Percentiles rank a stretch among this genome's conserved stretches.
These are phyloP conservation scores for Ascochyta viciae-villosae DNA, from an alignment of 2,329 filamentous ascomycete genomes.

Conservation along the genomic window DNA sequence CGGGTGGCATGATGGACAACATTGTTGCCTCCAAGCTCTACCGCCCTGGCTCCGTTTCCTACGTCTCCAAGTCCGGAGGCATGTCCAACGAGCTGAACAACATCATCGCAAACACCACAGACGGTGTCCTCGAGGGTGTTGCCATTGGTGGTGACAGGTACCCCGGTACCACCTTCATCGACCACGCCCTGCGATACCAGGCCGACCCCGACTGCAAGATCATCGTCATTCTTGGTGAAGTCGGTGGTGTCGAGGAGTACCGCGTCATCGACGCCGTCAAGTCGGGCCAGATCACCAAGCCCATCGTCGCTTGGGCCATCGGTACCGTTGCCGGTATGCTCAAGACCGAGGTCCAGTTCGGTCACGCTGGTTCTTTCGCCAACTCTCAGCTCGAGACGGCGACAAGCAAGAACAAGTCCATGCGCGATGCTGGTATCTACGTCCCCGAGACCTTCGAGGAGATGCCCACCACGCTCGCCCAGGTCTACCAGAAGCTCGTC, in stretches of 20 bases:
- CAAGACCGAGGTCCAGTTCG: slow-evolving; percentile 99
- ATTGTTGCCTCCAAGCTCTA: slow-evolving; percentile 99
- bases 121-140: slow-evolving; percentile 98
- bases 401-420: slow-evolving; percentile 93
- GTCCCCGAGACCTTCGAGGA: slow-evolving; percentile 98
- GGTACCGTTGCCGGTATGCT: slow-evolving; percentile 99
- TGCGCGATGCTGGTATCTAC: slow-evolving; percentile 92
- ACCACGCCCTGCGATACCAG: slow-evolving; percentile 96
- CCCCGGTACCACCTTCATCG: slow-evolving; percentile 98
- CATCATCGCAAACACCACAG: slow-evolving; percentile 94
- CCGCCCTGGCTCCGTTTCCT: slow-evolving; percentile 97
- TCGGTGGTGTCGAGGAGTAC: slow-evolving; percentile 99
- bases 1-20: slow-evolving; percentile 99
- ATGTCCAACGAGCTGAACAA: slow-evolving; percentile 99
- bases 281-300: slow-evolving; percentile 93
- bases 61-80: slow-evolving; percentile 99
- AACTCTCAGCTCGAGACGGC: slow-evolving; percentile 99
- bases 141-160: slow-evolving; percentile 99
- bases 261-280: slow-evolving; percentile 98
- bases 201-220: slow-evolving; percentile 98
- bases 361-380: slow-evolving; percentile 97
- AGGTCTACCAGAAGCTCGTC: slow-evolving; percentile 89
- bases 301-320: slow-evolving; percentile 98
- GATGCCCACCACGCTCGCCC: slow-evolving; percentile 76
- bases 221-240: slow-evolving; percentile 92